phyloP scores from a whole-genome alignment of 2,329 filamentous ascomycete species.

The Aspergillus ochraceoroseus region DNA sequence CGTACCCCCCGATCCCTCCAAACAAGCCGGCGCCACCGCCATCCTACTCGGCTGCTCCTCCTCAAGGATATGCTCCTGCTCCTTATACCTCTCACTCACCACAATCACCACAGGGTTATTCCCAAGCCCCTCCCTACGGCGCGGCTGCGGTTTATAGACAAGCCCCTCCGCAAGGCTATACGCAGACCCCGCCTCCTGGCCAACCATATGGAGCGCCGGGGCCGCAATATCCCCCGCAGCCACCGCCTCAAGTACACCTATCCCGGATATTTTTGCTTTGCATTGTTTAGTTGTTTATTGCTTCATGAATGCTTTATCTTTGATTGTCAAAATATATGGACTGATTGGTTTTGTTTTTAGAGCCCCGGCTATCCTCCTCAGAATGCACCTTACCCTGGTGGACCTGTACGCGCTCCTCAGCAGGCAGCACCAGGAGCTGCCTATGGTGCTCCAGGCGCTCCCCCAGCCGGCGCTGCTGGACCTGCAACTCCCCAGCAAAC shows the following conservation, averaged over 20 bases:
- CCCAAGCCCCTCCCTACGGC: conserved; percentile 28
- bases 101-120: conserved; percentile 24
- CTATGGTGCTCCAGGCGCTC: conserved; percentile 29
- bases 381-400: conserved; percentile 30
- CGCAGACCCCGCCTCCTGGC: conserved; percentile 39
- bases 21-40: conserved; percentile 27
- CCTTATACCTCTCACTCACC: conserved; percentile 32
- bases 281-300: conserved; percentile 9
- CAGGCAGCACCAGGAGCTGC: conserved; percentile 23
- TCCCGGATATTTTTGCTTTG: conserved; percentile 15
- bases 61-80: conserved; percentile 41
- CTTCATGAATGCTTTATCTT: neutral
- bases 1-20: conserved; percentile 33
- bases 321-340: neutral
- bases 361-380: conserved; percentile 30
- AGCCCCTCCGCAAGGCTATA: conserved; percentile 36
- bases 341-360: conserved; percentile 11
- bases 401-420: conserved; percentile 21
- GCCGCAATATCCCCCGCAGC: conserved; percentile 35
- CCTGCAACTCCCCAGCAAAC: conserved; percentile 49
- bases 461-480: conserved; percentile 25
- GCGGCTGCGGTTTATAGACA: conserved; percentile 18
- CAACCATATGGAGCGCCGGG: conserved; percentile 32
- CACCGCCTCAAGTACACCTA: conserved; percentile 34
- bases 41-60: conserved; percentile 25